Evolutionary conservation across 1,139 yeast species (phyloP).

Genomic region (Diutina rugosa): DNA sequence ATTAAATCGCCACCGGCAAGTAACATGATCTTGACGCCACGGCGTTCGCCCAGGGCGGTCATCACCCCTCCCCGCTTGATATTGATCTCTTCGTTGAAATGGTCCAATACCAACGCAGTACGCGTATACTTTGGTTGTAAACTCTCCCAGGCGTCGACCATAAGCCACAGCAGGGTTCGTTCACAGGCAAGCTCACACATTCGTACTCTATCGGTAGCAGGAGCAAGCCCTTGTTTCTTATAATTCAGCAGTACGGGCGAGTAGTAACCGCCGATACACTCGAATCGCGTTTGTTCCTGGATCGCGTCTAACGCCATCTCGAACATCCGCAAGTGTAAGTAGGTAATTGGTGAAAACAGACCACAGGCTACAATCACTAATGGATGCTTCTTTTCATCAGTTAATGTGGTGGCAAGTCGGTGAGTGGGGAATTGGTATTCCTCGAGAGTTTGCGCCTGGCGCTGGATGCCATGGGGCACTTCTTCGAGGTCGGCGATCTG

Average conservation of each 20-base stretch:
- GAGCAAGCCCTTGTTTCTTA: slow-evolving; percentile 86
- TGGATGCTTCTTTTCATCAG: slow-evolving; percentile 74
- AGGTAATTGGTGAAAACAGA: slow-evolving; percentile 90
- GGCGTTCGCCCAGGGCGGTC: slow-evolving; percentile 56
- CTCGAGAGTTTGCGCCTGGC: slow-evolving; percentile 65
- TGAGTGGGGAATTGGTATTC: slow-evolving; percentile 78
- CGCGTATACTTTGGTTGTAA: slow-evolving; percentile 84
- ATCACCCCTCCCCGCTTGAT: slow-evolving; percentile 79
- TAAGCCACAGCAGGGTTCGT: slow-evolving; percentile 90
- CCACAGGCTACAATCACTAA: slow-evolving; percentile 96
- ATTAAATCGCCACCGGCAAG: slow-evolving; percentile 96
- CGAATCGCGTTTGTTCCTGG: slow-evolving; percentile 82
- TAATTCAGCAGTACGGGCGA: slow-evolving; percentile 96
- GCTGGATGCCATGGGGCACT: slow-evolving; percentile 83
- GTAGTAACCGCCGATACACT: slow-evolving; percentile 92
- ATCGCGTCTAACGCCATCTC: slow-evolving; percentile 98
- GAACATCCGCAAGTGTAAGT: slow-evolving; percentile 89
- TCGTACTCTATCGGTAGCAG: slow-evolving; percentile 78
- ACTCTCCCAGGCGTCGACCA: slow-evolving; percentile 99
- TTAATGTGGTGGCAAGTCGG: slow-evolving; percentile 57
- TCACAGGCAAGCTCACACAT: slow-evolving; percentile 99
- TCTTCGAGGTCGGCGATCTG: slow-evolving; percentile 93
- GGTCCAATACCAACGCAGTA: slow-evolving; percentile 92
- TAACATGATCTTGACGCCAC: slow-evolving; percentile 90
- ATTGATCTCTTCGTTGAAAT: slow-evolving; percentile 90